These are phyloP conservation scores for Linaria vulgaris DNA, from an alignment of 257 asterid genomes.

Conservation along the genomic window DNA sequence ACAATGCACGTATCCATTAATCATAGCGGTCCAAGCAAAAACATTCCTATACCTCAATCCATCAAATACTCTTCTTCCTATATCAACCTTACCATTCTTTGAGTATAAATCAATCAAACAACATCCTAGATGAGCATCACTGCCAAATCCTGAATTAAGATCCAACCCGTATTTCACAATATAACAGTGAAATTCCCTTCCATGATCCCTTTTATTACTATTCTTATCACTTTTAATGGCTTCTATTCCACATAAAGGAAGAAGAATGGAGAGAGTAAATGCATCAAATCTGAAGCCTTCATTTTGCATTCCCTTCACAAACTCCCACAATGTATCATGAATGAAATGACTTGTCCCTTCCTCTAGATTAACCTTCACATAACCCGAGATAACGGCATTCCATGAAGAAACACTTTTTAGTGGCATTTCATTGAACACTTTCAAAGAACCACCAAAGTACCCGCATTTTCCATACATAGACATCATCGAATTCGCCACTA, in stretches of 20 bases:
- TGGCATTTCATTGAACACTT: conserved; percentile 69
- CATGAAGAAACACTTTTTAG: conserved; percentile 50
- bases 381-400: conserved; percentile 55
- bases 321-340: conserved; percentile 35
- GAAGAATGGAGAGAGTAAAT: conserved; percentile 52
- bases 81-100: conserved; percentile 33
- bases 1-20: conserved; percentile 53
- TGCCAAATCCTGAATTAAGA: conserved; percentile 19
- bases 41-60: conserved; percentile 43
- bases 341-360: conserved; percentile 4
- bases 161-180: conserved; percentile 40
- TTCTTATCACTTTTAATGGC: conserved; percentile 13
- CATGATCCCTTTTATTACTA: conserved; percentile 27
- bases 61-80: conserved; percentile 56
- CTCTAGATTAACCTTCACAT: conserved; percentile 28
- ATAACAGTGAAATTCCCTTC: conserved; percentile 63
- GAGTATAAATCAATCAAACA: conserved; percentile 70
- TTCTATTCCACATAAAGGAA: conserved; percentile 40
- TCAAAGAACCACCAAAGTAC: conserved; percentile 36
- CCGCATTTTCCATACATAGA: conserved; percentile 54
- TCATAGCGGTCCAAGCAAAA: conserved; percentile 65
- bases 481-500: conserved; percentile 66
- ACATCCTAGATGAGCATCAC: conserved; percentile 61
- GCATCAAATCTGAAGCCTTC: conserved; percentile 55
- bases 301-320: conserved; percentile 48